Percentiles rank a stretch among this genome's conserved stretches.
Conservation (phyloP, 2,329 filamentous ascomycete species). For the Fusarium sp. region DNA sequence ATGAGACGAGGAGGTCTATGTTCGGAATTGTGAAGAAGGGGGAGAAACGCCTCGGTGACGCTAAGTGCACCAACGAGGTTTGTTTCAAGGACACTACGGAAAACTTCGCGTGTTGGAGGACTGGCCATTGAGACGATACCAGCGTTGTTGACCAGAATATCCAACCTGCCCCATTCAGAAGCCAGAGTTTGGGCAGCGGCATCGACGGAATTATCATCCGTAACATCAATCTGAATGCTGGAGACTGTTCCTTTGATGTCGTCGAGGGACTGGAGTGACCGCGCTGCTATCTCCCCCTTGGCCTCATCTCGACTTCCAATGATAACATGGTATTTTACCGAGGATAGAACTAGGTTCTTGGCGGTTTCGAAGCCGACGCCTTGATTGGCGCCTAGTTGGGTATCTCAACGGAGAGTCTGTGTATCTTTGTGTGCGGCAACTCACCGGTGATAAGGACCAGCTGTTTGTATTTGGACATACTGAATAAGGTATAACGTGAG, state of each 20-base stretch:
- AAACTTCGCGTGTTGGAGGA: background rate
- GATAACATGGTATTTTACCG: conserved; percentile 10
- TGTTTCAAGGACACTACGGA: background rate
- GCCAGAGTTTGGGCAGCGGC: background rate
- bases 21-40: background rate
- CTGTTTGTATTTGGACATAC: conserved; percentile 4
- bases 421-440: background rate
- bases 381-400: conserved; percentile 13
- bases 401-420: background rate
- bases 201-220: background rate
- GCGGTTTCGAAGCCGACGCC: conserved; percentile 18
- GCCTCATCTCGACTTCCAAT: conserved; percentile 7
- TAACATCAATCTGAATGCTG: conserved; percentile 1
- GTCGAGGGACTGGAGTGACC: background rate
- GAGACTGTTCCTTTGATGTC: conserved; percentile 13
- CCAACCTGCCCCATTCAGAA: conserved; percentile 9
- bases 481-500: rapidly evolving
- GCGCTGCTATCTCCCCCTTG: conserved; percentile 1
- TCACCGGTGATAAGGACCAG: conserved; percentile 17
- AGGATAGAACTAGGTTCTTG: conserved; percentile 5
- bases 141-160: conserved; percentile 11
- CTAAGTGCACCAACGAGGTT: conserved; percentile 6
- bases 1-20: conserved; percentile 1
- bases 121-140: background rate
- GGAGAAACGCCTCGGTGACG: background rate